Percentiles rank a stretch among this genome's conserved stretches.
These are phyloP conservation scores for Trichoderma asperellum DNA, from an alignment of 2,329 filamentous ascomycete species.

Conservation along the genomic window DNA sequence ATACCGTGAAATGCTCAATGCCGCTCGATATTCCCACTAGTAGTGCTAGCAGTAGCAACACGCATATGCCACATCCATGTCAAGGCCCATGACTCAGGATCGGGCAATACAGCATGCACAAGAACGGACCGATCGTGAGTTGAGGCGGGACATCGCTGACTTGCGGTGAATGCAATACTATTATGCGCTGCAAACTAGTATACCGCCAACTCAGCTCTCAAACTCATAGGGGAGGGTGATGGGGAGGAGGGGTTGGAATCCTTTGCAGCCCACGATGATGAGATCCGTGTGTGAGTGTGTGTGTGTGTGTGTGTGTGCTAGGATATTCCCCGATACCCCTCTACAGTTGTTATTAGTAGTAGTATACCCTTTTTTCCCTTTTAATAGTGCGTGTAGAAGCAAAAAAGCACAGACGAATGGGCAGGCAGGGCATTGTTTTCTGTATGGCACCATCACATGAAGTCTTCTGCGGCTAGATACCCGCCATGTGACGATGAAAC, in stretches of 20 bases:
- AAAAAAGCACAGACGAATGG: background rate
- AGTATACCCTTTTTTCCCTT: slow-evolving; percentile 4
- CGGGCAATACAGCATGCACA: background rate
- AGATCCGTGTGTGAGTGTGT: slow-evolving; percentile 2
- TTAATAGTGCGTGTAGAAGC: background rate
- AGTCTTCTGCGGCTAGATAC: slow-evolving; percentile 12
- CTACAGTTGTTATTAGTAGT: background rate
- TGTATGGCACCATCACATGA: slow-evolving; percentile 20
- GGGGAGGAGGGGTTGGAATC: background rate
- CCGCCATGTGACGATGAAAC: slow-evolving; percentile 23
- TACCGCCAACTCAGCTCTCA: background rate
- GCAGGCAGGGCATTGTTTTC: background rate
- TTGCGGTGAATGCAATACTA: slow-evolving; percentile 14
- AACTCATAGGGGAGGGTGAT: background rate
- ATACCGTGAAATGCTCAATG: background rate
- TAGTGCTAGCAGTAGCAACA: background rate
- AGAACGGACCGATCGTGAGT: background rate
- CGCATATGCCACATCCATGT: slow-evolving; percentile 5
- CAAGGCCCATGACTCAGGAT: slow-evolving; percentile 5
- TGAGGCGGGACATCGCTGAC: background rate
- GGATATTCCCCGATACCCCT: background rate
- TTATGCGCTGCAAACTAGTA: background rate
- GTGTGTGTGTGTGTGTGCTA: background rate
- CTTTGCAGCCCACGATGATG: background rate
- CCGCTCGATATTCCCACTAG: background rate